These are phyloP conservation scores for Circinella minor DNA, from an alignment of 371 early-diverging fungal species.

Conservation along the genomic window DNA sequence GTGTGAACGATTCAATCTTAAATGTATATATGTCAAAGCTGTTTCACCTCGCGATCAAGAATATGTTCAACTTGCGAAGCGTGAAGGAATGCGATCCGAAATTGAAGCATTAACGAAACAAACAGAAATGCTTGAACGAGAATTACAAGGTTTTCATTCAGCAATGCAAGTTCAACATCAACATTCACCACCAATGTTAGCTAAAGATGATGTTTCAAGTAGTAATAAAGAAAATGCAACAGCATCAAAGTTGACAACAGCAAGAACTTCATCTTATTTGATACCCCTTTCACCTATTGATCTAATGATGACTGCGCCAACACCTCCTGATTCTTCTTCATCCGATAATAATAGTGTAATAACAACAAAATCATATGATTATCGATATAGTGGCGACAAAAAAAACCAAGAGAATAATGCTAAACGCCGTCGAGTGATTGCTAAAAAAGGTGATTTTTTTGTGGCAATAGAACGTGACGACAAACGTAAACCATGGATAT, in stretches of 20 bases:
- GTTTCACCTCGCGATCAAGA: constrained; percentile 38
- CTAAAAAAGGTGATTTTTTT: constrained; percentile 5
- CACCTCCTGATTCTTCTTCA: background rate
- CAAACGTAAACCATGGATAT: constrained; percentile 12
- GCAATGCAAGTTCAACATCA: background rate
- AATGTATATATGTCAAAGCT: constrained; percentile 31
- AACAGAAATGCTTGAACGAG: constrained; percentile 24
- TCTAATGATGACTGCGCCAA: background rate
- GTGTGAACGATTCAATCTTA: constrained; percentile 31
- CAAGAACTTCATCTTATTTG: background rate
- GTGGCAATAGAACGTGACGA: background rate
- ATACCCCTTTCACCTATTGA: constrained; percentile 2
- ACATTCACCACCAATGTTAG: constrained; percentile 7
- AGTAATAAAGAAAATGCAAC: background rate
- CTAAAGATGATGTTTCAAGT: background rate
- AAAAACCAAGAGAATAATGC: background rate
- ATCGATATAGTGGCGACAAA: background rate
- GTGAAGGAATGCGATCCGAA: constrained; percentile 19
- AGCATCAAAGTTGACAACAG: background rate
- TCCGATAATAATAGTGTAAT: background rate
- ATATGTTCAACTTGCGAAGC: constrained; percentile 27
- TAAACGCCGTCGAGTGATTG: constrained; percentile 14
- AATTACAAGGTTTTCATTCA: constrained; percentile 9
- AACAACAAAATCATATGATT: background rate
- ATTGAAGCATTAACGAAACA: constrained; percentile 25